Percentiles rank a stretch among this genome's conserved stretches.
Conservation (phyloP, 148 eudicot genomes). For the Diospyros kaki region DNA sequence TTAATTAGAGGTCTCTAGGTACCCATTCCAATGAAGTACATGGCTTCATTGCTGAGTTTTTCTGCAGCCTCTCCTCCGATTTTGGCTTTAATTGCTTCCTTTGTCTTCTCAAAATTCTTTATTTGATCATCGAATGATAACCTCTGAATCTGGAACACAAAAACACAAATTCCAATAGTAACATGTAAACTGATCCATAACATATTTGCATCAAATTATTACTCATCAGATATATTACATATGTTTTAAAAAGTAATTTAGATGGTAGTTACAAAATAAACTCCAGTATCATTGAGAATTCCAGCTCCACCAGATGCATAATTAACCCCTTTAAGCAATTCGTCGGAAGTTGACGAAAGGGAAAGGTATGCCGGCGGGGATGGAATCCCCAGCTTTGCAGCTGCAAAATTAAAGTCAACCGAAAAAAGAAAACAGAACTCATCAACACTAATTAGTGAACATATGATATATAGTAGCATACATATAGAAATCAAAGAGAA, state of each 20-base stretch:
- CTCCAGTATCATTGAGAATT: conserved; percentile 88
- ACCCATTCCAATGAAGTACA: conserved; percentile 85
- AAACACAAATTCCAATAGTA: neutral
- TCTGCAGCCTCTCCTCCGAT: conserved; percentile 59
- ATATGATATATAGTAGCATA: neutral
- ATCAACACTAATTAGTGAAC: neutral
- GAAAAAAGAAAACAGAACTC: no score
- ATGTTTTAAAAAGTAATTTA: neutral
- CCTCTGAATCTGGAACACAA: conserved; percentile 51
- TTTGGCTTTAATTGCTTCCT: conserved; percentile 50
- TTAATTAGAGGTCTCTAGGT: neutral
- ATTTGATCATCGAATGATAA: conserved; percentile 85
- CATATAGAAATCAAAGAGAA: neutral
- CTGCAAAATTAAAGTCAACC: conserved; percentile 23
- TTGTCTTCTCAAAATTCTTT: conserved; percentile 53
- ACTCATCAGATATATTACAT: neutral
- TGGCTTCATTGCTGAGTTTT: conserved; percentile 55
- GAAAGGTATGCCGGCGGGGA: conserved; percentile 88
- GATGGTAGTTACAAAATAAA: conserved; percentile 55
- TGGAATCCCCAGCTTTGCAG: conserved; percentile 65
- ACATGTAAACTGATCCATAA: no score
- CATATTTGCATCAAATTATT: neutral
- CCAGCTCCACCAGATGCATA: conserved; percentile 99
- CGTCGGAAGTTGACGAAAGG: conserved; percentile 49
- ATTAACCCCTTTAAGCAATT: conserved; percentile 73